phyloP scores from a whole-genome alignment of 2,329 filamentous ascomycete species.

The Verticillium klebahnii region DNA sequence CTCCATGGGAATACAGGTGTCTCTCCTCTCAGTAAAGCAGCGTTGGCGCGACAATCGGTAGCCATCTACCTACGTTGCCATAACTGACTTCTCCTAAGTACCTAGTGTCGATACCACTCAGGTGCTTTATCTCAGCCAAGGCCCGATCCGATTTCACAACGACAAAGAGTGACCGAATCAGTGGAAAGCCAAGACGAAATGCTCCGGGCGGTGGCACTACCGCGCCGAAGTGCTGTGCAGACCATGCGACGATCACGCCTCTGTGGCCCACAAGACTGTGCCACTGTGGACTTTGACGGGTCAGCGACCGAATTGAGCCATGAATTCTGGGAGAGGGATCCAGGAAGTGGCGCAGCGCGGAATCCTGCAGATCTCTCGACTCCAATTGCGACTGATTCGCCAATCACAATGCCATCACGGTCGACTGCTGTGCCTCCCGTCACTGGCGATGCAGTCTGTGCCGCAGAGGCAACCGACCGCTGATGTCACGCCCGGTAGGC shows the following conservation, averaged over 20 bases:
- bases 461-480: not conserved
- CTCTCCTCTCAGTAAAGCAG: too few species aligned
- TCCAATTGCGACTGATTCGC: too few species aligned
- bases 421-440: not conserved
- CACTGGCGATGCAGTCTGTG: not conserved
- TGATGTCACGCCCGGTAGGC: not conserved
- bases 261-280: not conserved
- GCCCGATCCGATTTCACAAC: too few species aligned
- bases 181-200: not conserved
- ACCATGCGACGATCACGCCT: not conserved
- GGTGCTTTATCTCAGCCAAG: too few species aligned
- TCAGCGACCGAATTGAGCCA: not conserved
- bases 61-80: too few species aligned
- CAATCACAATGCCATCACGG: too few species aligned
- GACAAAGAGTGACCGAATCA: too few species aligned
- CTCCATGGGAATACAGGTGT: too few species aligned
- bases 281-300: not conserved
- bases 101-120: too few species aligned
- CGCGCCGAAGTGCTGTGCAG: not conserved
- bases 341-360: not conserved
- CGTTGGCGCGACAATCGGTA: too few species aligned
- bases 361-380: not conserved
- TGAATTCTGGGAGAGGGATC: not conserved
- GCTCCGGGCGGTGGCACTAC: not conserved
- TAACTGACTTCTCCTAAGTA: too few species aligned